A percentile compares a stretch with the other conserved stretches of the same genome.
Evolutionary conservation across 306 rosid genomes (phyloP).

Genomic region (Glycyrrhiza uralensis): DNA sequence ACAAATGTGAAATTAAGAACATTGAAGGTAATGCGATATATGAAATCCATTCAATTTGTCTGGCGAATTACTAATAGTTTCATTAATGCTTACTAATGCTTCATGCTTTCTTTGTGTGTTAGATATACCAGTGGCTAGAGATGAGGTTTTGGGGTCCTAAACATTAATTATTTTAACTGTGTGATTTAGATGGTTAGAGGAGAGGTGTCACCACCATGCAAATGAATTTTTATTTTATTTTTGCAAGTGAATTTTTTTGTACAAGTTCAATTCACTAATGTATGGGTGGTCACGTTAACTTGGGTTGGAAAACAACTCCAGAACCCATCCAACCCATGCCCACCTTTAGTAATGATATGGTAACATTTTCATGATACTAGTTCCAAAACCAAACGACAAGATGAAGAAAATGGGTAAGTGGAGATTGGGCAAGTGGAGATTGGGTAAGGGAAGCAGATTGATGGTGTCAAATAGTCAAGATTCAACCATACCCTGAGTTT

Average conservation of each 20-base stretch:
- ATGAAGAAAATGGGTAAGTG: too few relatives aligned
- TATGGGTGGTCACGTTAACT: background rate
- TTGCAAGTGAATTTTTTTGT: background rate
- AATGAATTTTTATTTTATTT: background rate
- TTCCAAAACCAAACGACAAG: background rate
- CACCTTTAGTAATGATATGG: background rate
- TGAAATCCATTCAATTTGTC: background rate
- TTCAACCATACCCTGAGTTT: slow-evolving; percentile 73
- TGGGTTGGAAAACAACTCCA: background rate
- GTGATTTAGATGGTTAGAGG: background rate
- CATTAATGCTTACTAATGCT: background rate
- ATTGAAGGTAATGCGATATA: background rate
- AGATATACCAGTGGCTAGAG: background rate
- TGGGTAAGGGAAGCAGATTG: background rate
- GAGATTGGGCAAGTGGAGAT: background rate
- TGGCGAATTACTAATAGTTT: background rate
- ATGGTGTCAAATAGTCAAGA: background rate
- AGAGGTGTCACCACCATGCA: background rate
- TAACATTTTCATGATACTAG: background rate
- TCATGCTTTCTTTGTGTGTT: background rate
- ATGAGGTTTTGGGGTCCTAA: background rate
- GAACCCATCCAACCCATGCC: background rate
- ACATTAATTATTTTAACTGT: background rate
- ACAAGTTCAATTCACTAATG: background rate
- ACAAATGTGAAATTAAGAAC: background rate